Conservation (phyloP, 257 asterid genomes). For the Nemophila menziesii region DNA sequence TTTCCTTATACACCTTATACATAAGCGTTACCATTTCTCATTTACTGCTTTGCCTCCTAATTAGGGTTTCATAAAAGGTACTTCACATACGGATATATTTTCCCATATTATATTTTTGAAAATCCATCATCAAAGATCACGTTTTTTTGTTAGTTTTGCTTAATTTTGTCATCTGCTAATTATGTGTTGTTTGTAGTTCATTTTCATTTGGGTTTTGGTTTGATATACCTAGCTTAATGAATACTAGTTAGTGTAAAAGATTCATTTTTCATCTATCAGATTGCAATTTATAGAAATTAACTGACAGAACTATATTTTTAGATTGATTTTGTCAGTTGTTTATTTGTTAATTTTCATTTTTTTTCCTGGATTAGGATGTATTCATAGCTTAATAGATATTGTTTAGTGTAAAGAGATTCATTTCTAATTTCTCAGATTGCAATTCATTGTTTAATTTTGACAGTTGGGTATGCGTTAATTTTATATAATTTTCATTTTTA, state of each 20-base stretch:
- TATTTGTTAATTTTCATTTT: too few species aligned
- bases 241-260: too few species aligned
- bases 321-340: too few species aligned
- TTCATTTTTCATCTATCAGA: too few species aligned
- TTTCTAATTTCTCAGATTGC: not conserved
- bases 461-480: conserved; percentile 1
- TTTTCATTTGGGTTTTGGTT: too few species aligned
- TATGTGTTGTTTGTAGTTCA: too few species aligned
- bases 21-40: conserved; percentile 30
- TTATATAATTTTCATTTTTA: not conserved
- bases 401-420: too few species aligned
- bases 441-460: not conserved
- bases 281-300: too few species aligned
- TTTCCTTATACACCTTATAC: conserved; percentile 33
- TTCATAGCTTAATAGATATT: too few species aligned
- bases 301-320: too few species aligned
- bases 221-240: too few species aligned
- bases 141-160: conserved; percentile 3
- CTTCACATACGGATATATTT: not conserved
- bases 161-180: not conserved
- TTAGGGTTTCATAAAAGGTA: conserved; percentile 14
- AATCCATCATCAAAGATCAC: not conserved
- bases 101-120: not conserved
- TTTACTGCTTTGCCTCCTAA: conserved; percentile 11
- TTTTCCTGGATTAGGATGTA: too few species aligned